Evolutionary conservation across 2,329 filamentous ascomycete genomes (phyloP), one percentile per base, ranked within the genome.

Genomic region (Alternaria gaisen): DNA sequence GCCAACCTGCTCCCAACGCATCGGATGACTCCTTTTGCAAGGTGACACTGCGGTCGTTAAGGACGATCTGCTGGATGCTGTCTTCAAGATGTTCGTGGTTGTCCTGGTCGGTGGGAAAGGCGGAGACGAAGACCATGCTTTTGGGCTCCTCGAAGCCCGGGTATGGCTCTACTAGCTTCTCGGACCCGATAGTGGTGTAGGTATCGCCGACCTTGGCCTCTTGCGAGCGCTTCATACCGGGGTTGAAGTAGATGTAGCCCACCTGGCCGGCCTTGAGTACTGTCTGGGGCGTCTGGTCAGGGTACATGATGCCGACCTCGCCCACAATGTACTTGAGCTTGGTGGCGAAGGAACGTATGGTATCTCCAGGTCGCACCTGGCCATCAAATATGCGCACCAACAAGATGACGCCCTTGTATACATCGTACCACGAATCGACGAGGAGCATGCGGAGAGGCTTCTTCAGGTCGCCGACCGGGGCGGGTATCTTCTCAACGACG

Each of bases 361-460:
- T 88, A 74, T 98, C 93, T 5, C 95, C 95, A 0, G 94, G 88
- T 59, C 86, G 88, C 64, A 99, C 85, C 53, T 88, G 87, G 11
- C 95, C 95, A 66, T 98, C 93, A 71, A 99, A 99, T 18, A 99
- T 84, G 11, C 95, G 86, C 12, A 99, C 93, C 7, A 99, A 85
- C 53, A 97, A 85, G 54, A 98, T 91, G 36, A 99, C 95, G 12
- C 95, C 95, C 67, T 93, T 91, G 79, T 97, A 99, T 62, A 90
- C 94, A 74, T 97, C 94, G 77, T 99, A 99, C 95, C 95, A 99
- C 22, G 94, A 97, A 80, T 99, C 95, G 28, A 99, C 93, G 14
- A 99, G 87, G 48, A 99, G 83, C 80, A 98, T 86, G 60, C 92
- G 89, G 58, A 97, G 80, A 1, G 93, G 92, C 70, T 89, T 91